Evolutionary conservation across 2,329 filamentous ascomycete species (phyloP).

Genomic region (Phialemonium atrogriseum): DNA sequence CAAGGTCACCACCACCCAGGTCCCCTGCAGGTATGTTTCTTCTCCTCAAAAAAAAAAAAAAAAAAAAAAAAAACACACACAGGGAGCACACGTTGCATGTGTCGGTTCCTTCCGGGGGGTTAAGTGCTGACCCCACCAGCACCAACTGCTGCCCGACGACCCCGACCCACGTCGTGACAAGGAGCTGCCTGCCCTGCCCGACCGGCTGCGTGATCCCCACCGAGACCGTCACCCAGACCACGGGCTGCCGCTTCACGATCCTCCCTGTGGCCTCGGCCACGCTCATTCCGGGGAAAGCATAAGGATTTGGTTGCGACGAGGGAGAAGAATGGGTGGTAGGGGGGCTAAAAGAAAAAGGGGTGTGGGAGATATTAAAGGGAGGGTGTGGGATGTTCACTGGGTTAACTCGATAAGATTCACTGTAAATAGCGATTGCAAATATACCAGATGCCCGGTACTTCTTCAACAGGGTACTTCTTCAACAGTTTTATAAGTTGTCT

Average conservation of each 20-base stretch:
- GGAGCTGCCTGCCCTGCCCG: conserved; percentile 15
- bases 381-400: no score
- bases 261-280: conserved; percentile 1
- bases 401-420: no score
- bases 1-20: conserved; percentile 20
- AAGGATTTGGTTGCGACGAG: background rate
- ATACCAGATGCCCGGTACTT: no score
- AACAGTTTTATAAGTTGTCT: background rate
- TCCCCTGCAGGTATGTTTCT: conserved; percentile 21
- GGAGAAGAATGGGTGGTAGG: no score
- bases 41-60: no score
- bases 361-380: background rate
- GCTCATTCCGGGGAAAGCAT: conserved; percentile 1
- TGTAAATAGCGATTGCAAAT: no score
- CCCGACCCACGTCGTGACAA: conserved; percentile 15
- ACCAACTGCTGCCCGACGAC: conserved; percentile 30
- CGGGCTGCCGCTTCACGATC: conserved; percentile 11
- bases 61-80: no score
- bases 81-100: no score
- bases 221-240: conserved; percentile 11
- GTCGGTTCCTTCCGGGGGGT: no score
- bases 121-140: conserved; percentile 4
- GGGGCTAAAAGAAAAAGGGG: background rate
- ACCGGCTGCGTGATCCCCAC: conserved; percentile 17
- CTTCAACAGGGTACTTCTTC: background rate